phyloP scores from a whole-genome alignment of 2,329 filamentous ascomycete species.

The Calonectria ilicicola region DNA sequence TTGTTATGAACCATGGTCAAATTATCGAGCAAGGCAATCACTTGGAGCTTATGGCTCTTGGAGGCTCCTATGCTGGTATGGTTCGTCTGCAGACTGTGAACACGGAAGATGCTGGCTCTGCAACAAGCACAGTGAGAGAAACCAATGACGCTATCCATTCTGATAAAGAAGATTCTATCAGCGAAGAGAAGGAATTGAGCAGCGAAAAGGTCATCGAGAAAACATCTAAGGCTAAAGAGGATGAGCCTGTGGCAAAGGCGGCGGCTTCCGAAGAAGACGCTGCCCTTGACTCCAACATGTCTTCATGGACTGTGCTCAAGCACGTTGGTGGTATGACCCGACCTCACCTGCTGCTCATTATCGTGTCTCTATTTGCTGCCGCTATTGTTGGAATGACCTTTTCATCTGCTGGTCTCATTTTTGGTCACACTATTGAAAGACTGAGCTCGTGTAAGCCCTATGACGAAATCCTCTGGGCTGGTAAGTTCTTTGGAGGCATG shows the following conservation, averaged over 20 bases:
- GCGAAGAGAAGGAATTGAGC: constrained; percentile 43
- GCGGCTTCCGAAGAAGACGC: constrained; percentile 47
- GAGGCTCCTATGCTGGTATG: constrained; percentile 65
- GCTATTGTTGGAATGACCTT: constrained; percentile 68
- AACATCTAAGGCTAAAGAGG: constrained; percentile 53
- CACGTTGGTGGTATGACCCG: constrained; percentile 52
- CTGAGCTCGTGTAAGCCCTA: constrained; percentile 61
- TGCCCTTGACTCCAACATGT: constrained; percentile 55
- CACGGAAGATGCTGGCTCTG: constrained; percentile 45
- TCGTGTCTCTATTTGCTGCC: constrained; percentile 56
- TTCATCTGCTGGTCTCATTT: constrained; percentile 65
- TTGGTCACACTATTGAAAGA: constrained; percentile 55
- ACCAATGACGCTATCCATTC: constrained; percentile 57
- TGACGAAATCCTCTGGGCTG: constrained; percentile 49
- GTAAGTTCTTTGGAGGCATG: constrained; percentile 66
- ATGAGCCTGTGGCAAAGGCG: constrained; percentile 48
- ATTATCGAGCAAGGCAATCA: constrained; percentile 75
- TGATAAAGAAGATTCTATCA: constrained; percentile 53
- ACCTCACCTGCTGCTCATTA: constrained; percentile 52
- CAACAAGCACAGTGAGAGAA: constrained; percentile 45
- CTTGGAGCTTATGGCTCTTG: constrained; percentile 64
- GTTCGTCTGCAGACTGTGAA: constrained; percentile 58
- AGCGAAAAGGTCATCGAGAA: constrained; percentile 45
- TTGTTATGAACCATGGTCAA: constrained; percentile 71
- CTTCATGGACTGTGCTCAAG: constrained; percentile 53